A percentile compares a stretch with the other conserved stretches of the same genome.
Evolutionary conservation across 305 asterid genomes (phyloP).

Genomic region (Plantago lanceolata): DNA sequence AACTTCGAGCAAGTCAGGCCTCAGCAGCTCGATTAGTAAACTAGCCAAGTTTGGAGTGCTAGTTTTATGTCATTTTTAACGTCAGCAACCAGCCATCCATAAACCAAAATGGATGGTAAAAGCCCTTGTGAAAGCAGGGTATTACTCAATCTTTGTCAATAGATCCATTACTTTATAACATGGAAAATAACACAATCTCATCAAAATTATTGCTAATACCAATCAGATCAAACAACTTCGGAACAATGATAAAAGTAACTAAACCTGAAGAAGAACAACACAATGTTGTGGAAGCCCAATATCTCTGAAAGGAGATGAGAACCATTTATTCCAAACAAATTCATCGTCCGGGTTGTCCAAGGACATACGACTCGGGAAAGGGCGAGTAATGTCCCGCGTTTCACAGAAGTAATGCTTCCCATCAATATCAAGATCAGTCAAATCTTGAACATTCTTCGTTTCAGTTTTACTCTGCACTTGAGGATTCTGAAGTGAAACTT

Average conservation of each 20-base stretch:
- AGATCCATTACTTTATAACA: background rate
- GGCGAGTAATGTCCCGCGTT: slow-evolving; percentile 84
- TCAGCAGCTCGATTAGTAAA: background rate
- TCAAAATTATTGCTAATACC: slow-evolving; percentile 8
- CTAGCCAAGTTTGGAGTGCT: background rate
- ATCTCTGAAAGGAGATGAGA: slow-evolving; percentile 69
- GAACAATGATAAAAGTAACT: slow-evolving; percentile 40
- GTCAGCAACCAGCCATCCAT: background rate
- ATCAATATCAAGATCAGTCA: slow-evolving; percentile 88
- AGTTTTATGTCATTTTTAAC: slow-evolving; percentile 13
- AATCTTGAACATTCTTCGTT: slow-evolving; percentile 75
- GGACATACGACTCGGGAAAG: slow-evolving; percentile 88
- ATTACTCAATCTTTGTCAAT: too few relatives aligned
- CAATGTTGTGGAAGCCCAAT: slow-evolving; percentile 94
- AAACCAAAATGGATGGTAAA: slow-evolving; percentile 4
- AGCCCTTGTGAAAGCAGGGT: slow-evolving; percentile 4
- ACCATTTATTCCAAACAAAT: slow-evolving; percentile 97
- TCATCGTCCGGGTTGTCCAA: slow-evolving; percentile 80
- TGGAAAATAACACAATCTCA: background rate
- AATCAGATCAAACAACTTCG: slow-evolving; percentile 19
- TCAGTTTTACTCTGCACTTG: slow-evolving; percentile 86
- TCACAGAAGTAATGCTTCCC: slow-evolving; percentile 95
- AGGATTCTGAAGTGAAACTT: slow-evolving; percentile 79
- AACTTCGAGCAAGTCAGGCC: slow-evolving; percentile 2
- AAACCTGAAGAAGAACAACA: slow-evolving; percentile 88